Conservation (phyloP, 345 rosid genomes). For the Eucalyptus microcorys region DNA sequence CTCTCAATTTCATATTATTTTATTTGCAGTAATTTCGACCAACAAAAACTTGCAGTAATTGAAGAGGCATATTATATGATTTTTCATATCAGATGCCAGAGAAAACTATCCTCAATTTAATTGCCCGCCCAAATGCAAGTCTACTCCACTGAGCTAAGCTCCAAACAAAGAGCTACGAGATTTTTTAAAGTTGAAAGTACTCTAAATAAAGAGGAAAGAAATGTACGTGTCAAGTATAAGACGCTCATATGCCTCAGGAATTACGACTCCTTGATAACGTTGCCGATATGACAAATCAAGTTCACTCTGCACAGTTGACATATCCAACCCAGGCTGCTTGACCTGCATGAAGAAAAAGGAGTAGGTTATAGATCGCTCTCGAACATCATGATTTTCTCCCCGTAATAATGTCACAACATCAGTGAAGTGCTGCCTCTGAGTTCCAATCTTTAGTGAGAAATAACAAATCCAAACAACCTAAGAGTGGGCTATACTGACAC, state of each 20-base stretch:
- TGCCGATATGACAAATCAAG: constrained; percentile 90
- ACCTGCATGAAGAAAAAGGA: constrained; percentile 37
- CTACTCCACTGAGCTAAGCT: background rate
- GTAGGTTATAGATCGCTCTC: background rate
- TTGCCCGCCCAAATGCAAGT: background rate
- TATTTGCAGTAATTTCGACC: background rate
- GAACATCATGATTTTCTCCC: background rate
- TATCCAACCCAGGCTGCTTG: constrained; percentile 95
- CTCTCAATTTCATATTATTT: background rate
- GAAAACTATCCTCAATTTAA: background rate
- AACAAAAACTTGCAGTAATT: background rate
- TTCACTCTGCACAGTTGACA: constrained; percentile 92
- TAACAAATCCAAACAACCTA: background rate
- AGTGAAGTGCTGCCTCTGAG: background rate
- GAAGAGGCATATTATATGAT: background rate
- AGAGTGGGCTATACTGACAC: background rate
- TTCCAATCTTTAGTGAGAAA: background rate
- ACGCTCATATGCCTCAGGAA: constrained; percentile 98
- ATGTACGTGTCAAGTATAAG: constrained; percentile 92
- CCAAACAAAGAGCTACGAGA: background rate
- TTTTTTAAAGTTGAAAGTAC: background rate
- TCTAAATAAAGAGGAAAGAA: background rate
- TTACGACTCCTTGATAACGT: constrained; percentile 70
- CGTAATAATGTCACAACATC: background rate
- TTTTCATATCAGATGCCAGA: background rate